These are phyloP conservation scores for Abrus precatorius DNA, from an alignment of 306 rosid species.

Conservation along the genomic window DNA sequence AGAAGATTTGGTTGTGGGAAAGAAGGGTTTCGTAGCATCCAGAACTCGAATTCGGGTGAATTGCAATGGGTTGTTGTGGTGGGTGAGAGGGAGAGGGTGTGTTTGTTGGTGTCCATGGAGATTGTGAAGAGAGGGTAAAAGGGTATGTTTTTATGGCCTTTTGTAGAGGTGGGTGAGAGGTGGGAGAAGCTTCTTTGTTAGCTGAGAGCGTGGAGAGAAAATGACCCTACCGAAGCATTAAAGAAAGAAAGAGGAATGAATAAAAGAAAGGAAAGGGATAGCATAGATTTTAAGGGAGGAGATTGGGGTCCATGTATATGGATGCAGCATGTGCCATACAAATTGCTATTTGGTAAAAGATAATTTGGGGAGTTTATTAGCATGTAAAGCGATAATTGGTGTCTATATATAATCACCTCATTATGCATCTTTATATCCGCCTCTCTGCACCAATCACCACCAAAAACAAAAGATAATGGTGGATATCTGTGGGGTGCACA, in stretches of 20 bases:
- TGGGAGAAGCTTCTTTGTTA: slow-evolving; percentile 44
- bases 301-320: slow-evolving; percentile 46
- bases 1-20: slow-evolving; percentile 76
- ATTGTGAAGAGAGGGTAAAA: neutral
- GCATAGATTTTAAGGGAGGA: slow-evolving; percentile 41
- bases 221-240: slow-evolving; percentile 52
- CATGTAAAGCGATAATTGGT: neutral
- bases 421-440: slow-evolving; percentile 44
- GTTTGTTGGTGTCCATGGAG: slow-evolving; percentile 58
- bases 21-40: slow-evolving; percentile 93
- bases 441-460: slow-evolving; percentile 22
- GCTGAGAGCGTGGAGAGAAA: slow-evolving; percentile 29
- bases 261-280: slow-evolving; percentile 44
- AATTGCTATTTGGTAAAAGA: slow-evolving; percentile 20
- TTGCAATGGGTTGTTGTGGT: slow-evolving; percentile 51
- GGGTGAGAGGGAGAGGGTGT: slow-evolving; percentile 43
- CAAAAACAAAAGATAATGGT: slow-evolving; percentile 45
- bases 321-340: slow-evolving; percentile 49
- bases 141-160: neutral
- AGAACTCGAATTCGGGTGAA: slow-evolving; percentile 97
- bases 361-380: slow-evolving; percentile 3
- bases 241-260: slow-evolving; percentile 33
- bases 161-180: slow-evolving; percentile 27
- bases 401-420: slow-evolving; percentile 4
- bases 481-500: slow-evolving; percentile 52